Evolutionary conservation across 179 eudicot genomes (phyloP), one percentile per base, ranked within the genome.

Genomic region (Camellia oleifera): DNA sequence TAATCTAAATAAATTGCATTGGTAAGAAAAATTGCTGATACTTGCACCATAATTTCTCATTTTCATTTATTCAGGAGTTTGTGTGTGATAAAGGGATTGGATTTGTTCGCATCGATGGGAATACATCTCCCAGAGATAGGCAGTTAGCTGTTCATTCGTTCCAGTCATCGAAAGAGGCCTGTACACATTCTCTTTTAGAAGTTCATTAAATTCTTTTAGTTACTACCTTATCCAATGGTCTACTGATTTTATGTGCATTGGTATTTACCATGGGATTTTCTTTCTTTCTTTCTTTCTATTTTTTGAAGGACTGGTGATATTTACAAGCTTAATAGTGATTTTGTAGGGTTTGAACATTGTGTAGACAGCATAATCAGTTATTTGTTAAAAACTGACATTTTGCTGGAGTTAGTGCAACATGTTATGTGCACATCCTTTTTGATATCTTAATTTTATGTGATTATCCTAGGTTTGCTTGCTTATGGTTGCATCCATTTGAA

Each of bases 31-130:
- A 54, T 69, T 53, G 60, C 77, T 63, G 81, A 54, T 72, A 54
- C 32, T 45, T 8, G 5, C n/a, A 78, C 53, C 45, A 12, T 78
- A 10, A 40, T 40, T 53, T 79, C 54, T 67, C n/a, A n/a, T 62
- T 75, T 76, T 77, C 54, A 52, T 72, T 13, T 42, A 48, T 70
- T 54, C 89, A 96, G 98, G 97, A 89, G 80, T 94, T 91, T 78
- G 44, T 97, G 66, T 89, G 89, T 80, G 90, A 87, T 70, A 92
- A 91, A 82, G 90, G 88, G 67, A 87, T 92, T 83, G 91, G 90
- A 26, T 97, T 91, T 88, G 83, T 97, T 62, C 98, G 99, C 74
- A 91, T 97, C 78, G 97, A 97, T 82, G 91, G 97, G 77, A 88
- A 50, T 69, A 86, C 91, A 80, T 85, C 78, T 72, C 88, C 90